phyloP scores from a whole-genome alignment of 164 flowering plant species.

The Echeveria elegans region DNA sequence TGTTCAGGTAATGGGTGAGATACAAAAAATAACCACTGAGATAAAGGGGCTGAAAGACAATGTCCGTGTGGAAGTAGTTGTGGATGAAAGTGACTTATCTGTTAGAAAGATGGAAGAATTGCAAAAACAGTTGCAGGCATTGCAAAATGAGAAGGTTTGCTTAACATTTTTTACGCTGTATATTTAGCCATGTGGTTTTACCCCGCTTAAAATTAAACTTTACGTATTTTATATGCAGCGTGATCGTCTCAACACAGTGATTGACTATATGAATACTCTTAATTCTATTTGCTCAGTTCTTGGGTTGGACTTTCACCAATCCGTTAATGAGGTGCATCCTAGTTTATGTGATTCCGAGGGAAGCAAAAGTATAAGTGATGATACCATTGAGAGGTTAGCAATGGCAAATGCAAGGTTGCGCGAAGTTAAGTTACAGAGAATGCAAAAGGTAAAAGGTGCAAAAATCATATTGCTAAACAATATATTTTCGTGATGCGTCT shows the following conservation, averaged over 20 bases:
- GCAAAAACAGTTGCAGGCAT: conserved; percentile 47
- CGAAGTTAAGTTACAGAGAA: conserved; percentile 9
- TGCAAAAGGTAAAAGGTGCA: conserved; percentile 7
- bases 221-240: neutral
- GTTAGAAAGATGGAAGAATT: conserved; percentile 77
- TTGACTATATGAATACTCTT: neutral
- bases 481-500: neutral
- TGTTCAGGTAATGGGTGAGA: conserved; percentile 51
- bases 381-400: conserved; percentile 1
- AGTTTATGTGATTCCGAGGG: conserved; percentile 8
- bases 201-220: neutral
- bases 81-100: conserved; percentile 81
- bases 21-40: conserved; percentile 44
- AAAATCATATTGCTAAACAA: neutral
- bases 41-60: conserved; percentile 24
- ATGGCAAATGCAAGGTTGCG: conserved; percentile 1
- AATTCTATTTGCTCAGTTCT: conserved; percentile 9
- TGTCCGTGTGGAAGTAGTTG: conserved; percentile 16
- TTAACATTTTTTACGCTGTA: neutral
- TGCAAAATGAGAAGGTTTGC: conserved; percentile 84
- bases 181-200: neutral
- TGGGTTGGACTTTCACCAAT: conserved; percentile 4
- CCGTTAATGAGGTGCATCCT: conserved; percentile 8
- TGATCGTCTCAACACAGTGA: conserved; percentile 5
- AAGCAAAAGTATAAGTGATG: conserved; percentile 3